Percentiles rank a stretch among this genome's conserved stretches.
Evolutionary conservation across 108 stramenopile species (phyloP).

Genomic region (Skeletonema potamos): DNA sequence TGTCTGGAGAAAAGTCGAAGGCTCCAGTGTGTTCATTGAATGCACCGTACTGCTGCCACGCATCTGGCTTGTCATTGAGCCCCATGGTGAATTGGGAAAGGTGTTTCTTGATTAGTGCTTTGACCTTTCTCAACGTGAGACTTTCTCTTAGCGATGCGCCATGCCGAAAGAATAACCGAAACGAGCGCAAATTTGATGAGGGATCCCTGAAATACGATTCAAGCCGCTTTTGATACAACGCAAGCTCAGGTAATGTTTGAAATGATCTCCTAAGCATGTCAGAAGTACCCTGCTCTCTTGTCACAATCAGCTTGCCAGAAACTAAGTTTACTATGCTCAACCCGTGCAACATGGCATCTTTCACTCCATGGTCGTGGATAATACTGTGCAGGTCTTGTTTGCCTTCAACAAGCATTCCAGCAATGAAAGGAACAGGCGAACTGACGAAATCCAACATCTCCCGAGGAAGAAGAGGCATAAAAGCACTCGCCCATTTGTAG

Average conservation of each 20-base stretch:
- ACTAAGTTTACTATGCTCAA: conserved; percentile 45
- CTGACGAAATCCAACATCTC: conserved; percentile 57
- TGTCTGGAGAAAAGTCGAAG: conserved; percentile 49
- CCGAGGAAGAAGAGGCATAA: conserved; percentile 50
- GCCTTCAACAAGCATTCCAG: conserved; percentile 43
- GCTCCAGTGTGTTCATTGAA: conserved; percentile 42
- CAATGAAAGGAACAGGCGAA: conserved; percentile 56
- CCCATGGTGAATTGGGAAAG: conserved; percentile 29
- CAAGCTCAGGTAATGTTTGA: conserved; percentile 42
- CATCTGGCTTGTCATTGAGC: conserved; percentile 39
- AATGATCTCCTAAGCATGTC: conserved; percentile 45
- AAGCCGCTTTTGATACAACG: conserved; percentile 34
- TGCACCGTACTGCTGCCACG: conserved; percentile 53
- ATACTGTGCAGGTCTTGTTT: conserved; percentile 28
- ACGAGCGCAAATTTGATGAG: conserved; percentile 41
- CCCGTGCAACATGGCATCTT: conserved; percentile 47
- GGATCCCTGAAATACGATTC: conserved; percentile 29
- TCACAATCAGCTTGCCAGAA: conserved; percentile 45
- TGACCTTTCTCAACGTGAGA: conserved; percentile 41
- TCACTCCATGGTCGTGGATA: conserved; percentile 37
- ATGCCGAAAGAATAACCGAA: conserved; percentile 28
- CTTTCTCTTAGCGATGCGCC: conserved; percentile 43
- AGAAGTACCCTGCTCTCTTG: conserved; percentile 40
- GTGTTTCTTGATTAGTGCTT: conserved; percentile 33
- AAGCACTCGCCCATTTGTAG: conserved; percentile 53